Evolutionary conservation across 2,329 filamentous ascomycete genomes (phyloP).

Genomic region (Fusarium illudens): DNA sequence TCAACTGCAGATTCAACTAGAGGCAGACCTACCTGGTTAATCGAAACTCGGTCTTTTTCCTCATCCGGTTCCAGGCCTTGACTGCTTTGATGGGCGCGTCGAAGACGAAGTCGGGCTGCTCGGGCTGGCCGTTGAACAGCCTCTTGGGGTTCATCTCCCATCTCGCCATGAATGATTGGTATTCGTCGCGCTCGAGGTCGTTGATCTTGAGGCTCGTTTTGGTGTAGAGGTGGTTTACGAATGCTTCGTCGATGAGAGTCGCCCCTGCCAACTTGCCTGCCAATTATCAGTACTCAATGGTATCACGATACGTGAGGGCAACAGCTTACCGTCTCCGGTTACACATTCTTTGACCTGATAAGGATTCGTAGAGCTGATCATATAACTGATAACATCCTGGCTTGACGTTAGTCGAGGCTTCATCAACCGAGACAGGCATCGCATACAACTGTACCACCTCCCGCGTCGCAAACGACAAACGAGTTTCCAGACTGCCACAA

Average conservation of each 20-base stretch:
- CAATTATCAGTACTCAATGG: not conserved
- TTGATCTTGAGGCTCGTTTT: not conserved
- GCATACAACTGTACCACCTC: not conserved
- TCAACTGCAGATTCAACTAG: not conserved
- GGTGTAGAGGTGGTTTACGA: not conserved
- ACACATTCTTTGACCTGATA: not conserved
- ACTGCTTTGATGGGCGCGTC: not conserved
- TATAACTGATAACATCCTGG: not conserved
- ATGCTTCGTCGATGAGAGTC: not conserved
- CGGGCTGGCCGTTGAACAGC: not conserved
- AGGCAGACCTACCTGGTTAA: not conserved
- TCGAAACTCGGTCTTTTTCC: not conserved
- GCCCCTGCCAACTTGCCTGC: not conserved
- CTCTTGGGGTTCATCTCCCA: not conserved
- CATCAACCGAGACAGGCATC: not conserved
- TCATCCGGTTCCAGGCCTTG: not conserved
- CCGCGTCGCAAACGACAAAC: not conserved
- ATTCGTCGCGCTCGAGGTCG: not conserved
- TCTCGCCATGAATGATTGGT: not conserved
- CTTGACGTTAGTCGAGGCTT: not conserved
- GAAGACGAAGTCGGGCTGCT: not conserved
- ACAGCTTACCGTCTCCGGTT: not conserved
- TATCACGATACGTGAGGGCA: not conserved
- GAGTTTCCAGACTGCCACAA: not conserved
- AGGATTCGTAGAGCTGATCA: not conserved